Conservation (phyloP, 2,329 filamentous ascomycete species). For the Ampelomyces quisqualis region DNA sequence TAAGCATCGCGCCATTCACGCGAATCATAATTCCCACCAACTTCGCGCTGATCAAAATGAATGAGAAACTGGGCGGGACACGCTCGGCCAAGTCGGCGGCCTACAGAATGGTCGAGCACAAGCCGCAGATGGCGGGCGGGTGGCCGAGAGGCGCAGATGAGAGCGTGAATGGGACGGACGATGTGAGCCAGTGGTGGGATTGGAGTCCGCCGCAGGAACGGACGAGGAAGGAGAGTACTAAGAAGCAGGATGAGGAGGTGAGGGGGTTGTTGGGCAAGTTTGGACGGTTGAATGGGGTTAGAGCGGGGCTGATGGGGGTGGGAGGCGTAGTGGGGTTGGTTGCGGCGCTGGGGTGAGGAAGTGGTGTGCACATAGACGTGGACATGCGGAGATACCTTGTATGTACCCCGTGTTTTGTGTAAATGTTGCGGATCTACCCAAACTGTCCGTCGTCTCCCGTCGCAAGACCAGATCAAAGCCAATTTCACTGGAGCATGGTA, state of each 20-base stretch:
- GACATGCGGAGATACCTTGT: too few relatives aligned
- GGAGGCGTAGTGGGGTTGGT: conserved; percentile 29
- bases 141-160: conserved; percentile 20
- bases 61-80: conserved; percentile 23
- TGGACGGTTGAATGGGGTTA: conserved; percentile 21
- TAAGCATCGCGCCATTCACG: conserved; percentile 25
- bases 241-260: conserved; percentile 22
- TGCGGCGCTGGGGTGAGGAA: conserved; percentile 14
- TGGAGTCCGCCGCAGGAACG: conserved; percentile 24
- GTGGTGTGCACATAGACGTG: too few relatives aligned
- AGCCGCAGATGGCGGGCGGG: conserved; percentile 4
- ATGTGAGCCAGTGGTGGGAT: conserved; percentile 32
- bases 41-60: conserved; percentile 25
- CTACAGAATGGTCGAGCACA: conserved; percentile 1
- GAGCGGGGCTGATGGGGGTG: conserved; percentile 25
- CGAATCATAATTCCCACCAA: conserved; percentile 25
- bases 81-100: conserved; percentile 11
- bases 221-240: conserved; percentile 14
- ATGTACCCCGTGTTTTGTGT: too few relatives aligned
- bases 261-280: conserved; percentile 23
- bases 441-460: too few relatives aligned
- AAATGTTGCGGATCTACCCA: too few relatives aligned
- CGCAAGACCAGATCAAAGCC: too few relatives aligned
- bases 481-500: too few relatives aligned
- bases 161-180: conserved; percentile 20